Percentiles rank a stretch among this genome's conserved stretches.
These are phyloP conservation scores for Fusarium sp. DNA, from an alignment of 2,329 filamentous ascomycete genomes.

Conservation along the genomic window DNA sequence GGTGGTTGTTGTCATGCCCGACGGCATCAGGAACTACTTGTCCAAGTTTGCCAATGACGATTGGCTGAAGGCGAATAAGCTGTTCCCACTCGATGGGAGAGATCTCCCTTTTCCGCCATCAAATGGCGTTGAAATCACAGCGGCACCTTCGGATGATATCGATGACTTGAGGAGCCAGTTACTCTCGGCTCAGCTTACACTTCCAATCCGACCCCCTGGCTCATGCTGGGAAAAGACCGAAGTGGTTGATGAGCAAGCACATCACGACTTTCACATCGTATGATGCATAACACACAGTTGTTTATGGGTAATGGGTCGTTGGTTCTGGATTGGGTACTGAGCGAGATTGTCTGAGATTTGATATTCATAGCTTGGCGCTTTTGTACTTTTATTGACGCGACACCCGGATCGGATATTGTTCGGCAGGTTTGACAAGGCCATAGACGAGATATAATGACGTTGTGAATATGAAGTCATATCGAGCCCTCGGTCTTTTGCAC, in stretches of 20 bases:
- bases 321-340: neutral
- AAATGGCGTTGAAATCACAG: neutral
- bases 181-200: neutral
- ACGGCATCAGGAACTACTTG: constrained; percentile 95
- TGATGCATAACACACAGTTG: neutral
- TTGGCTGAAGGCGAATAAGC: constrained; percentile 88
- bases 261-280: neutral
- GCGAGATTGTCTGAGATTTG: neutral
- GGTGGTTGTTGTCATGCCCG: constrained; percentile 89
- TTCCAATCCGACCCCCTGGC: neutral
- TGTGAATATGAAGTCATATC: neutral
- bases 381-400: neutral
- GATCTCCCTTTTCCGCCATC: neutral
- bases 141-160: neutral
- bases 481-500: neutral
- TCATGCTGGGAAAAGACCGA: neutral
- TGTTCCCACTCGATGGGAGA: neutral
- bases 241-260: neutral
- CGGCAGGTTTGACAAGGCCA: neutral
- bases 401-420: neutral
- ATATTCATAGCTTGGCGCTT: neutral
- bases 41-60: constrained; percentile 98
- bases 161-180: neutral
- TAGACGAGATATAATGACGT: neutral
- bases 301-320: neutral